These are phyloP conservation scores for Coprinellus micaceus DNA, from an alignment of 768 basidiomycete species.

Conservation along the genomic window DNA sequence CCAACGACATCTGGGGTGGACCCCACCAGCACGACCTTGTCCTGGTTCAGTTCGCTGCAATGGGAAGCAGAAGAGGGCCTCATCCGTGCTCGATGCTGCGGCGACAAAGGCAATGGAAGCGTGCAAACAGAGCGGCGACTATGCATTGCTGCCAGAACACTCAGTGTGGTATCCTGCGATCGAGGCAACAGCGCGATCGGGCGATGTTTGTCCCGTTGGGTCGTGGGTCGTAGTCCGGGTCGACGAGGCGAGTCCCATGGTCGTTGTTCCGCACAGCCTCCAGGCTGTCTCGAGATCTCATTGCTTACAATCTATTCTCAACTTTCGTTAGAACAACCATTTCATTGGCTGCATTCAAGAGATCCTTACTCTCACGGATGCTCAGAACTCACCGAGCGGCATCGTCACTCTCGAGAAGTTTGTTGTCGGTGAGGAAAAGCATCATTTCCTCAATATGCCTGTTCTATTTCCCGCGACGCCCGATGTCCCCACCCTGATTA, in stretches of 20 bases:
- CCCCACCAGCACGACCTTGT: background rate
- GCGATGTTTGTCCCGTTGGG: background rate
- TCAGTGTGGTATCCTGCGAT: background rate
- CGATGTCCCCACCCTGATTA: background rate
- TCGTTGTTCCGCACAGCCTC: no score
- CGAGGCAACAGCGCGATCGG: background rate
- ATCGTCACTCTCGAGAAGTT: background rate
- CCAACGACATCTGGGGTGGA: background rate
- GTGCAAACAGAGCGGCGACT: background rate
- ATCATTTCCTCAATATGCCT: background rate
- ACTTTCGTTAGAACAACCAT: no score
- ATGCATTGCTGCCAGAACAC: background rate
- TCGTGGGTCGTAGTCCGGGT: background rate
- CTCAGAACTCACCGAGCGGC: background rate
- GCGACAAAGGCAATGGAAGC: background rate
- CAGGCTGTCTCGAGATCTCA: no score
- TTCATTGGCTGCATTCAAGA: background rate
- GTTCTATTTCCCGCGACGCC: background rate
- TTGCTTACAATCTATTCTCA: no score
- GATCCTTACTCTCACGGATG: background rate
- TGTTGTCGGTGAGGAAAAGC: background rate
- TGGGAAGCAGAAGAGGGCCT: background rate
- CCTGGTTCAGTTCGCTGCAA: background rate
- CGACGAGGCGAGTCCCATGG: background rate
- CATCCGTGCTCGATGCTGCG: background rate